A percentile compares a stretch with the other conserved stretches of the same genome.
phyloP scores from a whole-genome alignment of 2,329 filamentous ascomycete genomes.

The Thelonectria blattea region DNA sequence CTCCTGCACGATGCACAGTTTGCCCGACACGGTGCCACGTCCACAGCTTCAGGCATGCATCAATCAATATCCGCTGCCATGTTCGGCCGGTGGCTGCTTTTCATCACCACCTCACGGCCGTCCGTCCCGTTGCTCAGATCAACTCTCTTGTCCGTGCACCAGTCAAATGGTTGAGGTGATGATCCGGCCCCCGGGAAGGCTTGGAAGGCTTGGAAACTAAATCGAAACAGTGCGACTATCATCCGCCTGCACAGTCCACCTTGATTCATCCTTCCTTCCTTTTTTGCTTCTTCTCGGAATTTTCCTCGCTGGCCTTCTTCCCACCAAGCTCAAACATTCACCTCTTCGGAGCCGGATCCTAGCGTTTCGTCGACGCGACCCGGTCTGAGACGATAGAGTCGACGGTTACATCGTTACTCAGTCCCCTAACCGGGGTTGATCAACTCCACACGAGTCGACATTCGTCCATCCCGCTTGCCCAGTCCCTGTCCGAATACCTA shows the following conservation, averaged over 20 bases:
- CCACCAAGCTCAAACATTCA: slow-evolving; percentile 14
- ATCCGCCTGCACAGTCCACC: slow-evolving; percentile 1
- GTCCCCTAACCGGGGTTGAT: slow-evolving; percentile 21
- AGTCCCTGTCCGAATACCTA: neutral
- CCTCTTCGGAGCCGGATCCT: slow-evolving; percentile 24
- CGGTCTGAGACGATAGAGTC: slow-evolving; percentile 28
- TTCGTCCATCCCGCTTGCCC: slow-evolving; percentile 5
- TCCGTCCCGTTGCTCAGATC: neutral
- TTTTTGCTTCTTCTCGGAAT: slow-evolving; percentile 17
- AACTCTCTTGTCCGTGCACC: neutral
- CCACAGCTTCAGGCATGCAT: neutral
- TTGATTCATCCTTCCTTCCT: neutral
- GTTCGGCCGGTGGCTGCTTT: neutral
- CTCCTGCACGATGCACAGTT: neutral
- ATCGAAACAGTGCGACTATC: slow-evolving; percentile 9
- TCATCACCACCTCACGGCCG: neutral
- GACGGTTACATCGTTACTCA: slow-evolving; percentile 27
- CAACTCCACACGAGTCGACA: slow-evolving; percentile 22
- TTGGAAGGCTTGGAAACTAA: neutral
- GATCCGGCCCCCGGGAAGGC: neutral
- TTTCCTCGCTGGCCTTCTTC: slow-evolving; percentile 19
- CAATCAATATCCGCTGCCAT: neutral
- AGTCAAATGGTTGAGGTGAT: neutral
- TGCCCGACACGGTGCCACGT: neutral
- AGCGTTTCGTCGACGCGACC: slow-evolving; percentile 17